A percentile compares a stretch with the other conserved stretches of the same genome.
Conservation (phyloP, 208 protist species). For the Acanthamoeba rhysodes region DNA sequence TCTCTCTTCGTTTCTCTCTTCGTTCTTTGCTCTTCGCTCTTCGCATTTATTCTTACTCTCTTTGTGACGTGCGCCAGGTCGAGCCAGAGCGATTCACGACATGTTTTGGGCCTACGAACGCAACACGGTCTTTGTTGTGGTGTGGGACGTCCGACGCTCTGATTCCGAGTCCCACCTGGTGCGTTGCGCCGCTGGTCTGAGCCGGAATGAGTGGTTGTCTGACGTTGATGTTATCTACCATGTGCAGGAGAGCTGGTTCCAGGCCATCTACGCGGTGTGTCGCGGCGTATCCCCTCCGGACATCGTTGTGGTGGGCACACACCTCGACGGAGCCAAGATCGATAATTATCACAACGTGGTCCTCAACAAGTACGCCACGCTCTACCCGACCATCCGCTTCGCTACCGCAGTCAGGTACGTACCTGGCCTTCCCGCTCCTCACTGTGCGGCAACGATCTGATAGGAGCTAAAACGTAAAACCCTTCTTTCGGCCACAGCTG, state of each 20-base stretch:
- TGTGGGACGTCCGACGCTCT: constrained; percentile 7
- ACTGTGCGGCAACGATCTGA: background rate
- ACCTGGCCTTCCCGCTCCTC: background rate
- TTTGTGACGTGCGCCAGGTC: background rate
- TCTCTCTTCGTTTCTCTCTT: background rate
- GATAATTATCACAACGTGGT: constrained; percentile 25
- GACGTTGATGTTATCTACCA: background rate
- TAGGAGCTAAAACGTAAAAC: no score
- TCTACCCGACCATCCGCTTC: constrained; percentile 15
- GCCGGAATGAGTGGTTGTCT: no score
- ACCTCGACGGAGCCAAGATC: constrained; percentile 36
- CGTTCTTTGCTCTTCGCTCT: no score
- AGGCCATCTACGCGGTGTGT: constrained; percentile 8
- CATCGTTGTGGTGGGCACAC: constrained; percentile 17
- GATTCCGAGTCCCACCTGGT: background rate
- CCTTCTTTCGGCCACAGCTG: background rate
- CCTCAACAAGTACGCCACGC: constrained; percentile 37
- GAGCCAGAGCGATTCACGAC: background rate
- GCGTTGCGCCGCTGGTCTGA: background rate
- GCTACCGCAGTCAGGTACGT: background rate
- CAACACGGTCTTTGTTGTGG: background rate
- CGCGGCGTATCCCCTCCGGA: background rate
- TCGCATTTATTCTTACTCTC: background rate
- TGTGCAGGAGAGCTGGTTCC: background rate
- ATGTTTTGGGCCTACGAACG: background rate